Evolutionary conservation across 1,284 basidiomycete genomes (phyloP).

Genomic region (Cutaneotrichosporon cavernicola): DNA sequence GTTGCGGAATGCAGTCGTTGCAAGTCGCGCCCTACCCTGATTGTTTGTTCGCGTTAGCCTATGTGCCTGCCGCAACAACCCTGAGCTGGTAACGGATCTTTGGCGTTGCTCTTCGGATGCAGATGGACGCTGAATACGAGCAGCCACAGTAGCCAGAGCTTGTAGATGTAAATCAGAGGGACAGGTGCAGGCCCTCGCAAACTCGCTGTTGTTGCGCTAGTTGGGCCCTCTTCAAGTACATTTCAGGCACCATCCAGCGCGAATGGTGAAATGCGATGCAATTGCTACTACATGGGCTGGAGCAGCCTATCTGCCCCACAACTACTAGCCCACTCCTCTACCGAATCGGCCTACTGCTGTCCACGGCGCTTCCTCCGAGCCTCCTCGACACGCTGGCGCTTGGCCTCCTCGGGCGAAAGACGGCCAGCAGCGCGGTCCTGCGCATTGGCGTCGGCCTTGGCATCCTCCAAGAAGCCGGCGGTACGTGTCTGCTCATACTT

Average conservation of each 20-base stretch:
- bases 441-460: neutral
- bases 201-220: no score
- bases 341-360: neutral
- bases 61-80: neutral
- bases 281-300: neutral
- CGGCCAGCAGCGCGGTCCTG: neutral
- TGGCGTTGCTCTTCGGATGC: neutral
- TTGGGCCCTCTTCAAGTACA: neutral
- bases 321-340: neutral
- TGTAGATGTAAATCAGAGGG: no score
- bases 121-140: neutral
- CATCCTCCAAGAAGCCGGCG: constrained; percentile 6
- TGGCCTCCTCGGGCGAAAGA: constrained; percentile 3
- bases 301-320: neutral
- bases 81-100: neutral
- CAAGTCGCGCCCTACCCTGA: neutral
- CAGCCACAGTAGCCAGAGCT: no score
- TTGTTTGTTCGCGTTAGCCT: neutral
- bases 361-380: constrained; percentile 19
- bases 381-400: constrained; percentile 17
- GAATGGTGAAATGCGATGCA: constrained; percentile 9
- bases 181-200: no score
- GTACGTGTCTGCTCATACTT: neutral
- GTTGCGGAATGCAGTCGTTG: neutral
- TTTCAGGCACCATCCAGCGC: neutral